A percentile compares a stretch with the other conserved stretches of the same genome.
These are phyloP conservation scores for Exophiala alcalophila DNA, from an alignment of 2,329 filamentous ascomycete genomes.

Conservation along the genomic window DNA sequence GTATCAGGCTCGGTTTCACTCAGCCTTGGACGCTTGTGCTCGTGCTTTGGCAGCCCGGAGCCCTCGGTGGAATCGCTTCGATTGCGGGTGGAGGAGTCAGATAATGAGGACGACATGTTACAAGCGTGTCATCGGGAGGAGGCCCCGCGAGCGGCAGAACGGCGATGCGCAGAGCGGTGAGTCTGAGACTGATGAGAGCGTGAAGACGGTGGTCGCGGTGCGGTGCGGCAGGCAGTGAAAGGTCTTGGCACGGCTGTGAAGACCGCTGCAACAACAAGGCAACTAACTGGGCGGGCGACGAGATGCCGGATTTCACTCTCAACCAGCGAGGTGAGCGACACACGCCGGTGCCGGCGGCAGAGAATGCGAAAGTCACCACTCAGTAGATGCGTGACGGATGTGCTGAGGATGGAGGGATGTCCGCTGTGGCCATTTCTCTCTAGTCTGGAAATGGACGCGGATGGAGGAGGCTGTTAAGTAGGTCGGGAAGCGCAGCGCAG, in stretches of 20 bases:
- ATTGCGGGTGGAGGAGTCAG: conserved; percentile 27
- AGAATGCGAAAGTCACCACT: no score
- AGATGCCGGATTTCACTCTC: conserved; percentile 7
- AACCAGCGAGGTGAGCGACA: neutral
- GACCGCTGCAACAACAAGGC: conserved; percentile 19
- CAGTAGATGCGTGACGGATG: conserved; percentile 8
- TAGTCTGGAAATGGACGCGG: neutral
- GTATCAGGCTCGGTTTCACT: conserved; percentile 26
- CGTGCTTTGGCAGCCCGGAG: conserved; percentile 29
- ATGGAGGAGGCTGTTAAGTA: no score
- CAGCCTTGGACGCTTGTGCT: conserved; percentile 31
- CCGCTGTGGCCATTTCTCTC: conserved; percentile 17
- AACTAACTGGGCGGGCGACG: conserved; percentile 9
- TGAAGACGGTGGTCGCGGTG: conserved; percentile 15
- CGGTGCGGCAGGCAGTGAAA: conserved; percentile 24
- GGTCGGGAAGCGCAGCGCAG: neutral
- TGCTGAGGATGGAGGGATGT: conserved; percentile 11
- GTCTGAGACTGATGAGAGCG: conserved; percentile 4
- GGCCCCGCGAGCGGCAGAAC: conserved; percentile 6
- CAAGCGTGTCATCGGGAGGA: conserved; percentile 21
- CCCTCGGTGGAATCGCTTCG: conserved; percentile 29
- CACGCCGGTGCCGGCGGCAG: neutral
- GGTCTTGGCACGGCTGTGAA: conserved; percentile 24
- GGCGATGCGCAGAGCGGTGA: conserved; percentile 7
- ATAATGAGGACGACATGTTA: conserved; percentile 28